A percentile compares a stretch with the other conserved stretches of the same genome.
Evolutionary conservation across 495 filamentous ascomycete genomes (phyloP).

Genomic region (Daldinia loculata): DNA sequence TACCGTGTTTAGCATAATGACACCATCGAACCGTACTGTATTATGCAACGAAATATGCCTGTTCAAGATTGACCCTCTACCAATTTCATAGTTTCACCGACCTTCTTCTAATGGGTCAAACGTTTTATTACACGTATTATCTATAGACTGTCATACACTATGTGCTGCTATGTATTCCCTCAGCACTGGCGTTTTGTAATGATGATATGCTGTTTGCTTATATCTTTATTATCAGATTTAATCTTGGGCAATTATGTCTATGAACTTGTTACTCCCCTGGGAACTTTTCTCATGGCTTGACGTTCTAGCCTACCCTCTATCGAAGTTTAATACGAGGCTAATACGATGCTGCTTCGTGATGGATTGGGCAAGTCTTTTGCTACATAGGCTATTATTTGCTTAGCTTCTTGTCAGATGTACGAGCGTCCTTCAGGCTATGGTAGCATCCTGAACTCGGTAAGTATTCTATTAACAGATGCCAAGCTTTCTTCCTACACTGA

Average conservation of each 20-base stretch:
- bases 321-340: slow-evolving; percentile 14
- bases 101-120: slow-evolving; percentile 26
- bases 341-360: not conserved
- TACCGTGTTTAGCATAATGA: not conserved
- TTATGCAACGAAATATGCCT: not conserved
- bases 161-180: not conserved
- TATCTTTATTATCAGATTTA: not conserved
- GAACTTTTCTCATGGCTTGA: not conserved
- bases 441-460: not conserved
- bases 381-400: not conserved
- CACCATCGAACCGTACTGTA: not conserved
- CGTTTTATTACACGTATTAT: slow-evolving; percentile 19
- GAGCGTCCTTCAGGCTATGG: not conserved
- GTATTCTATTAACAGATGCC: not conserved
- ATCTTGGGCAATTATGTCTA: not conserved
- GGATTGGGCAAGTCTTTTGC: not conserved
- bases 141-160: not conserved
- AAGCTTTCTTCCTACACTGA: not conserved
- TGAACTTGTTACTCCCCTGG: not conserved
- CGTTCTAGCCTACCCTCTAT: not conserved
- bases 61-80: not conserved
- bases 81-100: slow-evolving; percentile 27
- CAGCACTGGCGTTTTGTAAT: not conserved
- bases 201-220: slow-evolving; percentile 12
- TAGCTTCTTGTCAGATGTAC: not conserved